Evolutionary conservation across 2,329 filamentous ascomycete species (phyloP).

Genomic region (Penicillium hesseltinei): DNA sequence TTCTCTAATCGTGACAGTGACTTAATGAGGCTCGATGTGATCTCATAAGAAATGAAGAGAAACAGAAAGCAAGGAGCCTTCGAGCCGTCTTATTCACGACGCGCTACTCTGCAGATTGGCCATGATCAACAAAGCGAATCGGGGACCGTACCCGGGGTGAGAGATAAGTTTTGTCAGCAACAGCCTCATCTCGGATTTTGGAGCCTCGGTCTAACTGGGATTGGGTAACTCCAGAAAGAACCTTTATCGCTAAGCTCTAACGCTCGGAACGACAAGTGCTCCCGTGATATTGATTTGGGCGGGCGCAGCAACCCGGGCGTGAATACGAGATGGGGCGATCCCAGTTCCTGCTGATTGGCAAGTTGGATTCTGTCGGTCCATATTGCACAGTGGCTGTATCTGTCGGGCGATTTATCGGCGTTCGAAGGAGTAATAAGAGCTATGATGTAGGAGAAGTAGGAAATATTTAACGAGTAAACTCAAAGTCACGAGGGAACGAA

Average conservation of each 20-base stretch:
- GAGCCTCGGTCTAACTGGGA: constrained; percentile 5
- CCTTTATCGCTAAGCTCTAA: not conserved
- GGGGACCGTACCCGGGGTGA: not conserved
- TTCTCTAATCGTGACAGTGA: not conserved
- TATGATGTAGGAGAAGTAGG: not conserved
- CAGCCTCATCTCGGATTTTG: constrained; percentile 16
- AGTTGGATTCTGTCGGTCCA: not conserved
- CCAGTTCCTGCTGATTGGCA: constrained; percentile 14
- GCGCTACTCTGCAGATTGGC: not conserved
- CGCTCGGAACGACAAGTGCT: constrained; percentile 3
- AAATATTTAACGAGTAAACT: not conserved
- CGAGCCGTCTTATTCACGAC: not conserved
- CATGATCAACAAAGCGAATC: not conserved
- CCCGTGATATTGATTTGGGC: constrained; percentile 11
- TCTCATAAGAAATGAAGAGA: not conserved
- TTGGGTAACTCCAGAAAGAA: not conserved
- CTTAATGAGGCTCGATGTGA: not conserved
- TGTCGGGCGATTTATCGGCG: not conserved
- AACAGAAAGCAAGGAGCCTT: not conserved
- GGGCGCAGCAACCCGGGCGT: constrained; percentile 11
- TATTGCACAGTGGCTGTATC: constrained; percentile 14
- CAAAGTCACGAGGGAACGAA: not conserved
- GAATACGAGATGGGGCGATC: constrained; percentile 18
- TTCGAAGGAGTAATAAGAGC: not conserved
- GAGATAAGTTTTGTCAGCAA: constrained; percentile 15